phyloP scores from a whole-genome alignment of 1,139 yeast genomes.

The Arxiozyma telluris region DNA sequence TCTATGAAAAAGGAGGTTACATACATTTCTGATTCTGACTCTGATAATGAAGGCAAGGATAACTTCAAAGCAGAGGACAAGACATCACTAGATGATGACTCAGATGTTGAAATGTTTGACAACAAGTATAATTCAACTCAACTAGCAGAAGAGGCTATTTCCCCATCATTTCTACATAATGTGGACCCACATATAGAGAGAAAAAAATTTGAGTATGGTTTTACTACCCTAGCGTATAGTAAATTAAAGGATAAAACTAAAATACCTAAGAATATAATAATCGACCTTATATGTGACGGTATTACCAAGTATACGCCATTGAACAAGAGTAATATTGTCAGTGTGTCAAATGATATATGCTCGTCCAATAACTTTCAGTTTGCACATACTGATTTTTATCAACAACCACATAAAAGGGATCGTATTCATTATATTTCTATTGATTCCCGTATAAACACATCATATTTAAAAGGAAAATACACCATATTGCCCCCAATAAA shows the following conservation, averaged over 20 bases:
- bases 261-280: conserved; percentile 8
- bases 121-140: not conserved
- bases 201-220: conserved; percentile 12
- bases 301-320: conserved; percentile 18
- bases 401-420: conserved; percentile 21
- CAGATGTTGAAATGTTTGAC: not conserved
- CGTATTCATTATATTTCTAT: conserved; percentile 14
- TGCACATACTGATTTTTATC: conserved; percentile 18
- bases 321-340: conserved; percentile 8
- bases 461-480: not conserved
- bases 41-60: not conserved
- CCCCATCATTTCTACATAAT: not conserved
- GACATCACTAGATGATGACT: not conserved
- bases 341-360: conserved; percentile 26
- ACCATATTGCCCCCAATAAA: not conserved
- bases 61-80: not conserved
- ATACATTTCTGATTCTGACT: conserved; percentile 9
- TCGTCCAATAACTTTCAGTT: conserved; percentile 20
- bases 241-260: conserved; percentile 6
- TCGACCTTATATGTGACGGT: conserved; percentile 14
- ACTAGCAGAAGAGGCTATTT: not conserved
- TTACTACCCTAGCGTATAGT: conserved; percentile 10
- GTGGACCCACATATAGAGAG: conserved; percentile 7
- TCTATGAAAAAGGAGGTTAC: conserved; percentile 10
- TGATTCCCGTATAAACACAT: not conserved